Percentiles rank a stretch among this genome's conserved stretches.
phyloP scores from a whole-genome alignment of 2,329 filamentous ascomycete genomes.

The Arthrobotrys conoides region DNA sequence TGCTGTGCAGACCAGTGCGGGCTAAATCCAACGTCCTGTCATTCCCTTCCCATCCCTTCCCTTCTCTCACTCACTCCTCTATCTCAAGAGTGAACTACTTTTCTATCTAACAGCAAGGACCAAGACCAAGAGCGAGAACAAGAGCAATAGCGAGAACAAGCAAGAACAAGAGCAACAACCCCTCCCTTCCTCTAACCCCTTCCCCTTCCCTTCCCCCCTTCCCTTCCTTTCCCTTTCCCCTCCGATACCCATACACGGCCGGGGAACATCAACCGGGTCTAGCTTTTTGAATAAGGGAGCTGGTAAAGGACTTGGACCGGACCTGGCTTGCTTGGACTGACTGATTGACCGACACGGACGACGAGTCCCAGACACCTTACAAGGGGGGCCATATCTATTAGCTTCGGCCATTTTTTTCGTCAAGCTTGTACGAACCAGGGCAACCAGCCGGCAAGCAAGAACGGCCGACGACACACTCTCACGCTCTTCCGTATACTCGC shows the following conservation, averaged over 20 bases:
- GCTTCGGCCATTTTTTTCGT: conserved; percentile 56
- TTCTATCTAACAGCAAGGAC: no score
- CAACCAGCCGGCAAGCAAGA: no score
- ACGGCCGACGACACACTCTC: conserved; percentile 40
- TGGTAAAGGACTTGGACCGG: conserved; percentile 19
- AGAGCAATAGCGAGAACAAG: not conserved
- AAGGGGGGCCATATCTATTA: conserved; percentile 39
- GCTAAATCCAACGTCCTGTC: conserved; percentile 50
- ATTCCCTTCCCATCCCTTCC: not conserved
- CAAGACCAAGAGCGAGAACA: not conserved
- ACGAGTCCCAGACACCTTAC: conserved; percentile 57
- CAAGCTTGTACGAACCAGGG: conserved; percentile 36
- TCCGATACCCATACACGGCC: conserved; percentile 28
- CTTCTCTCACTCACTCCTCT: conserved; percentile 23
- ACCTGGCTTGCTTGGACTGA: conserved; percentile 1
- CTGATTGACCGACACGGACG: conserved; percentile 44
- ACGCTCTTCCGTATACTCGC: conserved; percentile 16
- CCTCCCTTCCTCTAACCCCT: not conserved
- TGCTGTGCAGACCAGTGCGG: conserved; percentile 1
- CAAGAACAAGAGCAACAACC: not conserved
- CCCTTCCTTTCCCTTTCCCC: not conserved
- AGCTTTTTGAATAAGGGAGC: conserved; percentile 44
- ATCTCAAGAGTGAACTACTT: no score
- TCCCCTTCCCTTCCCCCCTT: not conserved
- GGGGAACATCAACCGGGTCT: conserved; percentile 60